Conservation (phyloP, 2,329 filamentous ascomycete species). For the Fusarium solani-melongenae region DNA sequence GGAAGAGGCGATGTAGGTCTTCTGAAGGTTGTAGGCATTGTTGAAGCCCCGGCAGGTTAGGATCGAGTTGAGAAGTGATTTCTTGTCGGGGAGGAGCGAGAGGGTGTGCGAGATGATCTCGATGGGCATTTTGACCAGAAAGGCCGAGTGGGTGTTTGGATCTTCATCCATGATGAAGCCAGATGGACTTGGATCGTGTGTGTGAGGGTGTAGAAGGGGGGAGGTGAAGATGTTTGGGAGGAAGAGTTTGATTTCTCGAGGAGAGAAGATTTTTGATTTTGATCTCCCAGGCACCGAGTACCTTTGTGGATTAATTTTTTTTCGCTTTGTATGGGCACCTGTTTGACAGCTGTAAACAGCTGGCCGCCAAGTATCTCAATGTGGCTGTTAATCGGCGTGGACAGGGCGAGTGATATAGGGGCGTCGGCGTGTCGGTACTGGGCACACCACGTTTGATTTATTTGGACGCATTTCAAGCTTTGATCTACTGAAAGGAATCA, state of each 20-base stretch:
- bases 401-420: background rate
- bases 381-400: background rate
- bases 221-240: background rate
- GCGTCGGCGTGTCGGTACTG: background rate
- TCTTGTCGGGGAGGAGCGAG: conserved; percentile 5
- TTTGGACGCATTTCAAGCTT: background rate
- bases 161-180: background rate
- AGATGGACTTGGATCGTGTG: background rate
- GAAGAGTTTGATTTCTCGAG: background rate
- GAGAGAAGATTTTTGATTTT: background rate
- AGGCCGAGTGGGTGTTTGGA: background rate
- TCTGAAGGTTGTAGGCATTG: background rate
- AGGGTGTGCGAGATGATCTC: conserved; percentile 12
- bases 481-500: background rate
- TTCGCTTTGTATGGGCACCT: background rate
- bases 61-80: background rate
- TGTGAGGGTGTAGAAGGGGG: background rate
- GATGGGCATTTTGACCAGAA: background rate
- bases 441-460: background rate
- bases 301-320: background rate
- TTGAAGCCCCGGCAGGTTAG: conserved; percentile 7
- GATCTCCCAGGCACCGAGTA: background rate
- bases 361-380: background rate
- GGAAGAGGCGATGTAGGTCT: conserved; percentile 1
- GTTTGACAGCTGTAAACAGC: background rate